Evolutionary conservation across 1,139 yeast species (phyloP), one percentile per base, ranked within the genome.

Genomic region (Debaryomyces fabryi): DNA sequence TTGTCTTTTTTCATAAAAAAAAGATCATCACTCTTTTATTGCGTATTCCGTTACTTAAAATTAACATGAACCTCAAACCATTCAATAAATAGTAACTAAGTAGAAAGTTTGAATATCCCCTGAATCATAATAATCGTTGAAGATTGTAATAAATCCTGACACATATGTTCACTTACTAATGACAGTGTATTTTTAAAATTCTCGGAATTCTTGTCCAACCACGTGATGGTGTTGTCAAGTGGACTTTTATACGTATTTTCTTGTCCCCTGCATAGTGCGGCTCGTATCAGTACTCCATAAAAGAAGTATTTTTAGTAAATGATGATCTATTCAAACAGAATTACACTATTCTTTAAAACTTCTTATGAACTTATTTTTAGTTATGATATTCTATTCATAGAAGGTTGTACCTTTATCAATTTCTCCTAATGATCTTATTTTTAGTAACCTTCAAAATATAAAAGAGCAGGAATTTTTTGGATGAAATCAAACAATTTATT

Each of bases 211-310:
- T 9, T 8, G 5, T 9, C 2, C 29, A 9, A 6, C 8, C 33
- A 30, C 18, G 33, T 30, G 33, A 5, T 7, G 4, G 33, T 30
- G 4, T 6, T 30, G 13, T n/a, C 13, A 12, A 27, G 13, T 12
- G 13, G 32, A 6, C 24, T 10, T 24, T 13, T 30, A 13, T 6
- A 13, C 7, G 8, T 13, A 8, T 18, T 9, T 34, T 16, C 8
- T 34, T 34, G 25, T 18, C 23, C 38, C 38, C 23, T 34, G 38
- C 38, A 34, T 34, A 34, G 12, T 18, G 38, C 38, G 15, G 38
- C 38, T 34, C 24, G 21, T 20, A 20, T 34, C 21, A 34, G 38
- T 34, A 34, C 13, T 15, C 8, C 15, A 15, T 13, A 4, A 30
- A 15, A 13, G 34, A 30, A 30, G 34, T 30, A 30, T 30, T 30